Evolutionary conservation across 148 eudicot species (phyloP).

Genomic region (Cornus controversa): DNA sequence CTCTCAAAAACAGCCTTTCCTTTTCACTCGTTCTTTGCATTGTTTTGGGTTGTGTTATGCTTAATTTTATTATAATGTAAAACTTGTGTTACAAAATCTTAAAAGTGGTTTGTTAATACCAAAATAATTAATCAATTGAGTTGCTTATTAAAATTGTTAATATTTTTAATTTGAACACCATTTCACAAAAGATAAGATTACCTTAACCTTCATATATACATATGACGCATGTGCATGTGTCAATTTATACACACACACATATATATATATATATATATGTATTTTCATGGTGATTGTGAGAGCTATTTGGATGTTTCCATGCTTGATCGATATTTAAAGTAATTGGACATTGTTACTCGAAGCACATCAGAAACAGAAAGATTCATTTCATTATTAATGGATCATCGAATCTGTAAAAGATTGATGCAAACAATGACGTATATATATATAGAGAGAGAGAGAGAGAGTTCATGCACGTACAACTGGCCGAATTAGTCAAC

Average conservation of each 20-base stretch:
- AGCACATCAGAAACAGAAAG: not conserved
- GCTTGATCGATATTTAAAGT: not conserved
- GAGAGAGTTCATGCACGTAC: not conserved
- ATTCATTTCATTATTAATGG: not conserved
- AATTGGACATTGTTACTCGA: not conserved
- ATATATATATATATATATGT: no score
- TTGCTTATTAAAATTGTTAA: no score
- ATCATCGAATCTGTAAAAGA: not conserved
- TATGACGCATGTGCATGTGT: no score
- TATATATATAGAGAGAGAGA: no score
- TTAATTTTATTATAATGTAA: not conserved
- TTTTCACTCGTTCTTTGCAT: constrained; percentile 5
- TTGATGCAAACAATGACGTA: constrained; percentile 1
- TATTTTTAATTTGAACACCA: no score
- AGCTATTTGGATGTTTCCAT: not conserved
- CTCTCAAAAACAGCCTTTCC: constrained; percentile 12
- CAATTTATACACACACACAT: no score
- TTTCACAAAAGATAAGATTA: no score
- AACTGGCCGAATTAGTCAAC: not conserved
- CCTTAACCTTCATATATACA: no score
- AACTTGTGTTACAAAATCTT: no score
- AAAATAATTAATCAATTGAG: no score
- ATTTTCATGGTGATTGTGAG: no score
- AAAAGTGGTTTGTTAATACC: not conserved
- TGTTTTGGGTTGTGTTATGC: not conserved